Evolutionary conservation across 306 rosid species (phyloP), one percentile per base, ranked within the genome.

Genomic region (Malus sieversii): DNA sequence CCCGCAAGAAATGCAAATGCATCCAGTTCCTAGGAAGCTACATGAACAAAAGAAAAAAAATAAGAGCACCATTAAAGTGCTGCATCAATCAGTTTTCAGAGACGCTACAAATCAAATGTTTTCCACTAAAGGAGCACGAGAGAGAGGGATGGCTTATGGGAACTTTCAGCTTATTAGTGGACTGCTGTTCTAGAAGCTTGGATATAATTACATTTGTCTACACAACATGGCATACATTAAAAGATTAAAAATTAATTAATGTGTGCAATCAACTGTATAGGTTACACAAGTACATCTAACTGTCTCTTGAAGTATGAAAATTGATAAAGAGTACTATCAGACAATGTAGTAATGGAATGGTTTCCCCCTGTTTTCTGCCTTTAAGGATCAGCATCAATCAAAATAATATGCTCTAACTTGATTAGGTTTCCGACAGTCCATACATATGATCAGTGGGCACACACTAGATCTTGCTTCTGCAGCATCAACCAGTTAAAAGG

Each of bases 21-120:
- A 94, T 87, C 98, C 98, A 94, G 87, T 92, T 94, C 81, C 97
- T 86, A 57, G 98, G 98, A 86, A 94, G 98, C 98, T 94, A 83
- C 78, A 84, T 77, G 23, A 67, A 73, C 64, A 75, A 71, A 82
- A n/a, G 57, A 44, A 19, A 75, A 61, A 66, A 66, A 62, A 62
- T 58, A 66, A 38, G 42, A 38, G 9, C 33, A 25, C 10, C 70
- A 42, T 70, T 48, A 7, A 68, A 40, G 9, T 32, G 13, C 19
- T 55, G 44, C 5, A 42, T 69, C 9, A 7, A 70, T 80, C 51
- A 58, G 70, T 52, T 33, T 51, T 15, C 51, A 66, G 12, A 29
- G 51, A 35, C 30, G 22, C 30, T 22, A 32, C 20, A 33, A 42
- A 51, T 42, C 22, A 14, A 48, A 33, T 20, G 8, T 18, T 46